These are phyloP conservation scores for Laetiporus sulphureus DNA, from an alignment of 1,284 basidiomycete genomes.

Conservation along the genomic window DNA sequence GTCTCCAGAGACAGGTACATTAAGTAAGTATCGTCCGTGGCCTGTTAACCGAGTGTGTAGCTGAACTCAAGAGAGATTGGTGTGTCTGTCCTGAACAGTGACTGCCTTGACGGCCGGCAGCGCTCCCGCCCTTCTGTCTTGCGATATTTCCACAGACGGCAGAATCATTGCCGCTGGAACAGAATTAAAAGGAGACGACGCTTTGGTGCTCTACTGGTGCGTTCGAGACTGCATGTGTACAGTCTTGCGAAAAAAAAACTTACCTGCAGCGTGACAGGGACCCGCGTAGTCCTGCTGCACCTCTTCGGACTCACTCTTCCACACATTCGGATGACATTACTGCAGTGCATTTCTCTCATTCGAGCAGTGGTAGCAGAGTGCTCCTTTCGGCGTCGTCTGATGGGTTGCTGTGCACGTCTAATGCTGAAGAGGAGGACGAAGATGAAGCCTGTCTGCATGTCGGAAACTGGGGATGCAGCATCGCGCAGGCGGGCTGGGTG, in stretches of 20 bases:
- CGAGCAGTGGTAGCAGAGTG: conserved; percentile 26
- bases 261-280: too few species aligned
- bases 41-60: conserved; percentile 17
- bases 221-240: too few species aligned
- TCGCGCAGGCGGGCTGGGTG: conserved; percentile 70
- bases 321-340: conserved; percentile 81
- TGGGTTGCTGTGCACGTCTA: conserved; percentile 61
- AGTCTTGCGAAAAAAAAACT: too few species aligned
- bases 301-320: conserved; percentile 45
- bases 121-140: conserved; percentile 47
- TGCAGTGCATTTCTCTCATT: conserved; percentile 45
- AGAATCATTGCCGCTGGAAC: conserved; percentile 65
- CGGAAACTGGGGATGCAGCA: conserved; percentile 69
- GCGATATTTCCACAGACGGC: conserved; percentile 63
- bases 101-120: conserved; percentile 41
- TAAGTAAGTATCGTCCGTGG: conserved; percentile 43
- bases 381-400: conserved; percentile 70
- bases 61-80: conserved; percentile 37
- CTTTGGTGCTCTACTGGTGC: conserved; percentile 68
- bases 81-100: conserved; percentile 17
- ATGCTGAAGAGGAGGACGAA: conserved; percentile 63
- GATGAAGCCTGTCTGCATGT: conserved; percentile 67
- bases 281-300: conserved; percentile 43
- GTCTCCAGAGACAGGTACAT: conserved; percentile 41
- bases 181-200: conserved; percentile 62